These are phyloP conservation scores for Didymella pomorum DNA, from an alignment of 2,329 filamentous ascomycete species.

Conservation along the genomic window DNA sequence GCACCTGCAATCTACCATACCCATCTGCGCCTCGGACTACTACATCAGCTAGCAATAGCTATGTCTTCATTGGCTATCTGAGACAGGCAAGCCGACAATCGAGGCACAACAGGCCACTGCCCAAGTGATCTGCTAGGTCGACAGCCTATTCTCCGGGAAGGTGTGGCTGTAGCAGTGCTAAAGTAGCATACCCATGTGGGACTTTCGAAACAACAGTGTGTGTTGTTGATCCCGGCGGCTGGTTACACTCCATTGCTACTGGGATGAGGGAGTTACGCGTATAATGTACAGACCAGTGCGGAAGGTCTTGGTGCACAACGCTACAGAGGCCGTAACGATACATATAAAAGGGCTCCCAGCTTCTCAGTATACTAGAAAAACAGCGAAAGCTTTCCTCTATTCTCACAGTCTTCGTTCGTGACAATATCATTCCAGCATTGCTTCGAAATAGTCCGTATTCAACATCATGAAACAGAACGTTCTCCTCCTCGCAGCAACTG, in stretches of 20 bases:
- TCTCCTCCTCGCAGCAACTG: constrained; percentile 13
- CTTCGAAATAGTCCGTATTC: not conserved
- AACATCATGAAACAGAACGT: constrained; percentile 16
- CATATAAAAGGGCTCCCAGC: not conserved
- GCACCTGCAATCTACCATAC: constrained; percentile 11
- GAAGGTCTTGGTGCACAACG: not conserved
- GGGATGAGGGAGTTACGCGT: constrained; percentile 10
- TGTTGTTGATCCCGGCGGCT: not conserved
- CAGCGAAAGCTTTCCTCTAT: not conserved
- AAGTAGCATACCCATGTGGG: not conserved
- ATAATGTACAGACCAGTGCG: constrained; percentile 7
- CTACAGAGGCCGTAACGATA: not conserved
- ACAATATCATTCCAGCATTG: not conserved
- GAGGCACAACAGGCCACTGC: not conserved
- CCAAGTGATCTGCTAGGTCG: constrained; percentile 11
- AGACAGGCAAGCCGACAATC: not conserved
- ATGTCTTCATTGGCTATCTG: not conserved
- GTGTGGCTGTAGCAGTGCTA: constrained; percentile 2
- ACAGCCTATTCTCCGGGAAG: constrained; percentile 1
- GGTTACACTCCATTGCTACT: not conserved
- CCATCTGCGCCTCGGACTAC: not conserved
- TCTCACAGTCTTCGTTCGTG: not conserved
- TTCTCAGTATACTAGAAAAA: not conserved
- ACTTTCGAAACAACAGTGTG: too few relatives aligned
- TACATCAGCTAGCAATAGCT: constrained; percentile 4